Conservation (phyloP, 2,329 filamentous ascomycete genomes). For the Meredithiella fracta region DNA sequence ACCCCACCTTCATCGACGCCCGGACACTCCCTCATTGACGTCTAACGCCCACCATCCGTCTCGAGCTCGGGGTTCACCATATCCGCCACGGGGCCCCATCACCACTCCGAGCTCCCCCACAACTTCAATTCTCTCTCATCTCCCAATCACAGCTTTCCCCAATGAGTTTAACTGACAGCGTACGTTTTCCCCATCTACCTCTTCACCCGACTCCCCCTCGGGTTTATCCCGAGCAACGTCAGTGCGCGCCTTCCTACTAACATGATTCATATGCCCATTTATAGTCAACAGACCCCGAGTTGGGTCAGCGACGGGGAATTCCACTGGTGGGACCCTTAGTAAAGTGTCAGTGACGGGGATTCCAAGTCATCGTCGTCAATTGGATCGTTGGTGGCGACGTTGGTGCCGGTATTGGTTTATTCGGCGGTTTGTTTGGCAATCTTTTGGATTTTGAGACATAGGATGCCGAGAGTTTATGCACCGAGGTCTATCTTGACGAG, state of each 20-base stretch:
- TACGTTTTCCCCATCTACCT: background rate
- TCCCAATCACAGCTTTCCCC: background rate
- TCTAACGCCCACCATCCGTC: too few species aligned
- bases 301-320: constrained; percentile 28
- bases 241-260: background rate
- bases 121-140: too few species aligned
- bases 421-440: constrained; percentile 32
- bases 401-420: constrained; percentile 35
- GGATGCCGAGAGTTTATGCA: constrained; percentile 36
- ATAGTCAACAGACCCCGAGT: constrained; percentile 24
- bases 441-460: constrained; percentile 34
- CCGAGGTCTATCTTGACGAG: constrained; percentile 36
- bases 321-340: constrained; percentile 24
- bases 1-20: too few species aligned
- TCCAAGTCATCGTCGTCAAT: constrained; percentile 27
- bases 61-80: too few species aligned
- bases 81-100: too few species aligned
- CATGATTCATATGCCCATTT: background rate
- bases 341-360: constrained; percentile 19
- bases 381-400: constrained; percentile 30
- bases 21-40: too few species aligned
- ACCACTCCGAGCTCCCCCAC: too few species aligned
- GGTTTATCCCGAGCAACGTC: background rate
- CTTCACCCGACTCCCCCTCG: background rate
- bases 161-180: constrained; percentile 9